Evolutionary conservation across 2,329 filamentous ascomycete genomes (phyloP), one percentile per base, ranked within the genome.

Genomic region (Dothistroma septosporum): DNA sequence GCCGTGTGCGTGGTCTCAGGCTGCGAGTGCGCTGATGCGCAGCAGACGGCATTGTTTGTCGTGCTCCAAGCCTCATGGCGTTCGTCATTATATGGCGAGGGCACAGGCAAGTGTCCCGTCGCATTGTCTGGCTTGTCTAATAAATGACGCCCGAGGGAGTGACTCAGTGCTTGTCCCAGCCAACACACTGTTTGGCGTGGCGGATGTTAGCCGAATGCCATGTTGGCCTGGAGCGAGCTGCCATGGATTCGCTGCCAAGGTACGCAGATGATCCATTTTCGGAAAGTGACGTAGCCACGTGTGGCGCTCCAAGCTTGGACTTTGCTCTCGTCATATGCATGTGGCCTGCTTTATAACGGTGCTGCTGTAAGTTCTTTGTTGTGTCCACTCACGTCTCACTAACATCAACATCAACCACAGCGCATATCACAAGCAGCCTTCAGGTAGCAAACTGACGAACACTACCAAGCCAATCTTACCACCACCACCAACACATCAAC

Each of bases 401-500:
- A 55, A 33, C 33, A 21, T n/a, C 28, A 5, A 6, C 16, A 19
- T n/a, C 8, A 24, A 48, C 41, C n/a, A 28, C 49, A 54, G 46
- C 56, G 21, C 1, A 52, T 53, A 22, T 32, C 56, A 41, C 31
- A 58, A 28, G 19, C 56, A 44, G 35, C 48, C 32, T 55, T 55
- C 52, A 65, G 54, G 11, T 49, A 59, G 54, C 48, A 49, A 37
- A 55, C 33, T 46, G 49, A 57, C 59, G 11, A 19, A 16, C 10
- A 53, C 28, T 33, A n/a, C 54, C 19, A 41, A 9, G 35, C 22
- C 11, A 24, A 14, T 24, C 35, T 31, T 37, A 54, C 48, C 46
- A 59, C 58, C 60, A 56, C 28, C 60, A 66, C 62, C 70, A 58
- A 66, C 78, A 80, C 60, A 72, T 53, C 50, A 11, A n/a, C 21